Conservation (phyloP, 768 basidiomycete genomes). For the Hygrocybe coccinea region DNA sequence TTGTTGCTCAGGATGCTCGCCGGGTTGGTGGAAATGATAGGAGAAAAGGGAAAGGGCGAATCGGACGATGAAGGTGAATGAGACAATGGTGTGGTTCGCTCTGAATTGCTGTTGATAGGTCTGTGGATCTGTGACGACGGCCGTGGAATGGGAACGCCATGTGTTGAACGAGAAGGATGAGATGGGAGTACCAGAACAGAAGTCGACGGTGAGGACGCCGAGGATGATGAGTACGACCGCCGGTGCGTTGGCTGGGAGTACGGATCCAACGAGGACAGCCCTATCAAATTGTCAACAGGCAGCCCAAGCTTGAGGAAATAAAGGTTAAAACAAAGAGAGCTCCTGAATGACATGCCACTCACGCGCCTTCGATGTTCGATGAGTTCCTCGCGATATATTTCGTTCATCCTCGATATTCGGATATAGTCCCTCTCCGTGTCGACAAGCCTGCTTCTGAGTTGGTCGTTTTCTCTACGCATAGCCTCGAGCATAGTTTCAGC, state of each 20-base stretch:
- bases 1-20: constrained; percentile 53
- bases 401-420: constrained; percentile 68
- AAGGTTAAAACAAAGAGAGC: constrained; percentile 6
- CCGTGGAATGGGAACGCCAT: constrained; percentile 74
- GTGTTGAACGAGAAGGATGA: constrained; percentile 32
- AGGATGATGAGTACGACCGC: constrained; percentile 21
- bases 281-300: constrained; percentile 74
- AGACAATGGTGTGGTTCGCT: constrained; percentile 58
- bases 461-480: constrained; percentile 75
- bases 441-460: constrained; percentile 57
- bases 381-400: constrained; percentile 80
- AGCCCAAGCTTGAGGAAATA: constrained; percentile 54
- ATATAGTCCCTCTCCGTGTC: constrained; percentile 77
- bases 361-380: constrained; percentile 73
- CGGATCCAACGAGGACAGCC: constrained; percentile 60
- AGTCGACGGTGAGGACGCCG: constrained; percentile 44
- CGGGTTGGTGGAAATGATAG: constrained; percentile 47
- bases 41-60: constrained; percentile 66
- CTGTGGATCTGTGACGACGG: constrained; percentile 61
- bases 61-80: constrained; percentile 62
- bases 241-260: constrained; percentile 69
- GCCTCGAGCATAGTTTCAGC: constrained; percentile 67
- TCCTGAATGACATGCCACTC: constrained; percentile 31
- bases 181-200: constrained; percentile 38
- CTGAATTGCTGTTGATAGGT: constrained; percentile 45